Evolutionary conservation across 176 grass and related monocot genomes (phyloP).

Genomic region (Oryza rufipogon): DNA sequence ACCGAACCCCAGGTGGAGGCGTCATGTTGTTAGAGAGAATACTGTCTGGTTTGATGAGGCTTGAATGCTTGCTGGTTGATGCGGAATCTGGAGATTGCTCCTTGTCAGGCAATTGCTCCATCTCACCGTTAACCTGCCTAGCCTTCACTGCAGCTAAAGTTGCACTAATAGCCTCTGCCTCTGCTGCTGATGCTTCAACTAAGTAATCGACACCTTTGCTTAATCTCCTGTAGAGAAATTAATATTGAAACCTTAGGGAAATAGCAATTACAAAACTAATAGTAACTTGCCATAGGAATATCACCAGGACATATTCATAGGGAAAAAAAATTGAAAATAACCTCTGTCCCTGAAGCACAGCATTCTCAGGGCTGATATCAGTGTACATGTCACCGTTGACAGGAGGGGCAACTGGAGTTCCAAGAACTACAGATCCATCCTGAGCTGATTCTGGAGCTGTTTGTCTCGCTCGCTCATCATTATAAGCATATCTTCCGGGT

Average conservation of each 20-base stretch:
- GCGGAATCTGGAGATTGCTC: slow-evolving; percentile 70
- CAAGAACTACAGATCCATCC: slow-evolving; percentile 89
- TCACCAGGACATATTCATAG: slow-evolving; percentile 4
- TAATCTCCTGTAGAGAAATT: slow-evolving; percentile 63
- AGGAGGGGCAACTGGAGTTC: slow-evolving; percentile 95
- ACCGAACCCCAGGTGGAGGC: slow-evolving; percentile 77
- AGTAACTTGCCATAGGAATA: neutral
- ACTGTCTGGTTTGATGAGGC: slow-evolving; percentile 78
- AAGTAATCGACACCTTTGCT: slow-evolving; percentile 91
- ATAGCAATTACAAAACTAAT: slow-evolving; percentile 16
- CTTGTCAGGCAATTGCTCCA: slow-evolving; percentile 62
- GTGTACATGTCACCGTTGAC: slow-evolving; percentile 95
- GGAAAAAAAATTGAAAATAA: slow-evolving; percentile 32
- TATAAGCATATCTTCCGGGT: slow-evolving; percentile 61
- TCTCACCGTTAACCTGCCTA: slow-evolving; percentile 83
- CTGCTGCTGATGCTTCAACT: slow-evolving; percentile 92
- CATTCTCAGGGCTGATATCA: slow-evolving; percentile 98
- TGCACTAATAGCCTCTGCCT: slow-evolving; percentile 88
- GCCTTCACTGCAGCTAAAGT: slow-evolving; percentile 92
- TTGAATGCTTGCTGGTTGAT: slow-evolving; percentile 72
- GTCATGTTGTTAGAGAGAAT: slow-evolving; percentile 57
- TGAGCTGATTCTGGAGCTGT: slow-evolving; percentile 53
- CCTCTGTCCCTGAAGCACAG: slow-evolving; percentile 84
- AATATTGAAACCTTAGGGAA: slow-evolving; percentile 25
- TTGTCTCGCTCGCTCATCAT: slow-evolving; percentile 73